Base-by-base conservation (phyloP, 2,329 filamentous ascomycete genomes). In the Hypoxylon sp. region DNA sequence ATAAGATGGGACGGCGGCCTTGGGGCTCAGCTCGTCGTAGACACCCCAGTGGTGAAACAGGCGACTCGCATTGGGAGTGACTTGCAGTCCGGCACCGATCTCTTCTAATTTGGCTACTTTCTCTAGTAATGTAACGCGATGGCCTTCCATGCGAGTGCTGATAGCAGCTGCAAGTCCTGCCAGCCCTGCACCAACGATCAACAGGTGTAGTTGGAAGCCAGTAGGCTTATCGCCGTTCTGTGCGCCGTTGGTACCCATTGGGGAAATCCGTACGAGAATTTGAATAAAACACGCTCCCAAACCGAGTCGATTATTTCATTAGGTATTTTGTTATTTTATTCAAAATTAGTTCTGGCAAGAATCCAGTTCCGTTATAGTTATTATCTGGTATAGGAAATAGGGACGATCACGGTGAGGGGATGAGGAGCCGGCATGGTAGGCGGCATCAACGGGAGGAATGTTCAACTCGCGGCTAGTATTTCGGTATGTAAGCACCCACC, bases 131-230 rank as follows among this genome's bases (percentile, higher is more conserved):
- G 71, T 73, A 14, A 67, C 62, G 10, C 50, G 63, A 17, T 72
- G 69, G 1, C 69, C 71, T 53, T 69, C 71, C 2, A 73, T 41
- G 2, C 45, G 48, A 25, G 69, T 68, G 32, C 66, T 68, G 32
- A 73, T 72, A 7, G 69, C 71, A 11, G 69, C 69, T 2, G 71
- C 46, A 7, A 73, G 60, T 3, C 71, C 71, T 4, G 69, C 69
- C n/a, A 73, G 19, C 6, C 71, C 71, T 34, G 67, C 71, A 11
- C 71, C 71, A 13, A 71, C 49, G 25, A 73, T 43, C 11, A 73
- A 36, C 9, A 72, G 36, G 50, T 61, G 64, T 10, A 70, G 45
- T 21, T 67, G 68, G 53, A 64, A 67, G 32, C 11, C 28, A 3
- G 51, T 43, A 14, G 60, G 43, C 43, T 50, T 51, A 49, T 57